Evolutionary conservation across 805 yeast genomes (phyloP).

Genomic region (Lipomyces mesembrius): DNA sequence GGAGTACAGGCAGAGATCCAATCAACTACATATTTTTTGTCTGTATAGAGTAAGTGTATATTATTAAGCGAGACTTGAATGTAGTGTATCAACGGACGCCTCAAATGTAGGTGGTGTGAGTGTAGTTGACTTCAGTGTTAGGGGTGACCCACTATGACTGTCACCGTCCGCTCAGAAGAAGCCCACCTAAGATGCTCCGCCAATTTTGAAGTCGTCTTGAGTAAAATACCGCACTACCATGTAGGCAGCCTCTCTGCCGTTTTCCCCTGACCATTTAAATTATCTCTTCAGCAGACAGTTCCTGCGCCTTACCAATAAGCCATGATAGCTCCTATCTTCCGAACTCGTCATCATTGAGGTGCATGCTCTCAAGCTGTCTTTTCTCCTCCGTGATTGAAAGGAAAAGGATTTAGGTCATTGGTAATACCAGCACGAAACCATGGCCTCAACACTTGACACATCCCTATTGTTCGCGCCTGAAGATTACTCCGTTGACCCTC

Average conservation of each 20-base stretch:
- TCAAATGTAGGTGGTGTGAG: neutral
- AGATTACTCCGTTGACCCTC: slow-evolving; percentile 5
- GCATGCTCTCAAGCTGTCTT: slow-evolving; percentile 2
- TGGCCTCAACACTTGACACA: no score
- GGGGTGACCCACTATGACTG: no score
- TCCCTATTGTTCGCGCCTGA: slow-evolving; percentile 1
- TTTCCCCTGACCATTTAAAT: slow-evolving; percentile 3
- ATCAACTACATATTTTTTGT: slow-evolving; percentile 3
- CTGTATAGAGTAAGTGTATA: slow-evolving; percentile 6
- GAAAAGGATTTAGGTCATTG: slow-evolving; percentile 3
- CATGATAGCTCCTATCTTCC: slow-evolving; percentile 5
- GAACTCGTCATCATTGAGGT: slow-evolving; percentile 5
- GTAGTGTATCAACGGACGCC: slow-evolving; percentile 4
- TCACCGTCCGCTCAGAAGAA: no score
- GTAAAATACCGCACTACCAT: neutral
- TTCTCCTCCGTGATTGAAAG: neutral
- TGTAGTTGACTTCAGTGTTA: no score
- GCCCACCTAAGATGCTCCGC: no score
- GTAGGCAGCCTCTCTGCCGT: neutral
- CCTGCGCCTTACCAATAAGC: slow-evolving; percentile 7
- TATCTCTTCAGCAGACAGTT: neutral
- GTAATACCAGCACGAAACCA: no score
- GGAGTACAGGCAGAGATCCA: neutral
- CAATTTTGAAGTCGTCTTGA: no score
- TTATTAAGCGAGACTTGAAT: slow-evolving; percentile 5